Percentiles rank a stretch among this genome's conserved stretches.
Evolutionary conservation across 768 basidiomycete species (phyloP).

Genomic region (Suillus paluster): DNA sequence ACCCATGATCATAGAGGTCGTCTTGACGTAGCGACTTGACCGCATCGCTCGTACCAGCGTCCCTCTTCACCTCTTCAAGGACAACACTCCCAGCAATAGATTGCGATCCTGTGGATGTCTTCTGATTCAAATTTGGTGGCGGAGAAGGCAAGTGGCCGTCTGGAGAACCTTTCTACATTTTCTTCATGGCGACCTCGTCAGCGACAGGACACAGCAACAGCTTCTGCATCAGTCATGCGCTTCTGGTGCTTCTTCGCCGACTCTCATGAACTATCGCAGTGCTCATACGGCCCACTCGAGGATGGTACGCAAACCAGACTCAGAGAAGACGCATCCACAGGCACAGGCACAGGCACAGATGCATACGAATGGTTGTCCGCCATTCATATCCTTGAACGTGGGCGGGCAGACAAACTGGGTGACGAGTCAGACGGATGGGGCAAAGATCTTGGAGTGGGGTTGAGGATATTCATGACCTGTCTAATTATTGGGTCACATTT

Average conservation of each 20-base stretch:
- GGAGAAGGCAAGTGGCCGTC: conserved; percentile 25
- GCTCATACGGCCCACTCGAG: conserved; percentile 50
- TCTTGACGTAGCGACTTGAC: conserved; percentile 82
- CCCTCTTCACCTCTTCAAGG: conserved; percentile 82
- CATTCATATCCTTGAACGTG: conserved; percentile 94
- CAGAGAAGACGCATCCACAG: conserved; percentile 89
- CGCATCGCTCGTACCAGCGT: conserved; percentile 81
- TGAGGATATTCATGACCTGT: conserved; percentile 85
- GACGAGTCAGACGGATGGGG: too few relatives aligned
- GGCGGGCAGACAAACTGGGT: conserved; percentile 90
- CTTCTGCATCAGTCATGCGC: conserved; percentile 59
- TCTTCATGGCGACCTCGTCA: conserved; percentile 44
- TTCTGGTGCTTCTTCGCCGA: conserved; percentile 60
- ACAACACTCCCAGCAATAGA: conserved; percentile 75
- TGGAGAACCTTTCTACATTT: conserved; percentile 31
- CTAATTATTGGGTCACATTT: not conserved
- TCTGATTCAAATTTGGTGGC: conserved; percentile 37
- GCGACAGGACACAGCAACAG: too few relatives aligned
- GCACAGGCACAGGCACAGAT: conserved; percentile 79
- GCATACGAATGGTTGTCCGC: conserved; percentile 79
- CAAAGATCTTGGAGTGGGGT: conserved; percentile 72
- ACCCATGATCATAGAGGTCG: conserved; percentile 87
- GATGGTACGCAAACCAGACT: conserved; percentile 74
- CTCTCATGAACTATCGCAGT: conserved; percentile 60
- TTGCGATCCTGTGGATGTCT: conserved; percentile 64